phyloP scores from a whole-genome alignment of 169 alveolate species.

The Cryptosporidium canis region DNA sequence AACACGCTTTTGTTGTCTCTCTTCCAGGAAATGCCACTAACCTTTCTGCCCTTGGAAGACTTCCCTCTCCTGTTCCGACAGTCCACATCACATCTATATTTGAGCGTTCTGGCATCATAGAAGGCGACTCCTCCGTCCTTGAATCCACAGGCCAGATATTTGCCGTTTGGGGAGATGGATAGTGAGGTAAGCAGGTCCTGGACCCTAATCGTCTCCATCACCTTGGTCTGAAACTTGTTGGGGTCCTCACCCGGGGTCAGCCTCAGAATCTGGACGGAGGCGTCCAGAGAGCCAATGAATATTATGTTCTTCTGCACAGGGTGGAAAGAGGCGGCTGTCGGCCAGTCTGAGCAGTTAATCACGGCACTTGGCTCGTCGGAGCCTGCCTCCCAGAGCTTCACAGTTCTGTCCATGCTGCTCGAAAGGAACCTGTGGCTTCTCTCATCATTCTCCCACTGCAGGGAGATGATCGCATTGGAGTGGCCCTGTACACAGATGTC shows the following conservation, averaged over 20 bases:
- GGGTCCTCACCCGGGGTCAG: neutral
- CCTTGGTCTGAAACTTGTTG: constrained; percentile 4
- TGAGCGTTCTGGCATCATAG: constrained; percentile 66
- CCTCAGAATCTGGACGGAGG: constrained; percentile 59
- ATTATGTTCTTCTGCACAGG: constrained; percentile 39
- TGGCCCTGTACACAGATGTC: constrained; percentile 30
- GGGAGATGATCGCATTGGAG: constrained; percentile 46
- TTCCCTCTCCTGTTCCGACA: constrained; percentile 70
- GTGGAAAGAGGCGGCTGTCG: constrained; percentile 60
- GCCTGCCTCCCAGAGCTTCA: constrained; percentile 65
- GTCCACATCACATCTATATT: constrained; percentile 65
- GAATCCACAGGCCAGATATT: constrained; percentile 70
- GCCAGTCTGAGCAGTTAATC: constrained; percentile 66
- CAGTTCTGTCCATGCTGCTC: constrained; percentile 71
- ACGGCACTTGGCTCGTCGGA: constrained; percentile 22
- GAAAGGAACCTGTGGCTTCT: constrained; percentile 32
- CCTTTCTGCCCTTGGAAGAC: constrained; percentile 66
- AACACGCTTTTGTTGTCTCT: constrained; percentile 49
- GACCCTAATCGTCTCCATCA: constrained; percentile 49
- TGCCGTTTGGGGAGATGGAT: constrained; percentile 67
- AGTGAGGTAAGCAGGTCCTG: constrained; percentile 48
- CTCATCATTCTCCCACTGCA: constrained; percentile 61
- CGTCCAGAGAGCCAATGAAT: constrained; percentile 61
- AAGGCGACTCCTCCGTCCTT: constrained; percentile 70
- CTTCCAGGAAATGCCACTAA: constrained; percentile 65